Conservation (phyloP, 164 flowering plant species). For the Sextonia rubra region DNA sequence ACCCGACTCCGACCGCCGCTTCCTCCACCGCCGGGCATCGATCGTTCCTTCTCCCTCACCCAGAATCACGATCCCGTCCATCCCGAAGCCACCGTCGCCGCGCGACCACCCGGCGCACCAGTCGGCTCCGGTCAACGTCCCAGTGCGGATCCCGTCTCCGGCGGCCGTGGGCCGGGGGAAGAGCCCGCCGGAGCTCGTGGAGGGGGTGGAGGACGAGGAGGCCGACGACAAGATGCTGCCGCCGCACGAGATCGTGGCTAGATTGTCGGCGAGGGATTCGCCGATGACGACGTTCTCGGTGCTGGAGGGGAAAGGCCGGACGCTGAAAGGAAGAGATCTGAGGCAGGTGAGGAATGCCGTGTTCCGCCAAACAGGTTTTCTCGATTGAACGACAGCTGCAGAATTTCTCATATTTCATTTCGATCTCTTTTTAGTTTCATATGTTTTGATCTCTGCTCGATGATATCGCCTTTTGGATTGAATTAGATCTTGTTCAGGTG, state of each 20-base stretch:
- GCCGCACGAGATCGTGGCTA: slow-evolving; percentile 78
- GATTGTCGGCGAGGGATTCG: slow-evolving; percentile 30
- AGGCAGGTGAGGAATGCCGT: slow-evolving; percentile 71
- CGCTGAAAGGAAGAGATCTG: slow-evolving; percentile 83
- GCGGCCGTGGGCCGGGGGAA: slow-evolving; percentile 15
- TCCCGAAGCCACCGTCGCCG: slow-evolving; percentile 36
- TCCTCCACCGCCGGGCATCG: slow-evolving; percentile 21
- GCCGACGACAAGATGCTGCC: slow-evolving; percentile 49
- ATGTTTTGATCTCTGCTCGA: too few species aligned
- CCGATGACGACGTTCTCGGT: slow-evolving; percentile 62
- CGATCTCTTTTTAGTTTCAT: neutral
- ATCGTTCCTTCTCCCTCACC: slow-evolving; percentile 14
- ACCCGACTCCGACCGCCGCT: slow-evolving; percentile 1
- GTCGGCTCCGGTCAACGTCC: slow-evolving; percentile 69
- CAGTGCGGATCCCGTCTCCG: slow-evolving; percentile 31
- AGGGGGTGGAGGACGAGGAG: slow-evolving; percentile 17
- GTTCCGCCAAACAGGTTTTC: slow-evolving; percentile 68
- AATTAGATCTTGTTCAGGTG: too few species aligned
- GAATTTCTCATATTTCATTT: neutral
- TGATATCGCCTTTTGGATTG: too few species aligned
- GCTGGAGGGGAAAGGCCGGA: slow-evolving; percentile 83
- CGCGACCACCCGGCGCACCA: slow-evolving; percentile 25
- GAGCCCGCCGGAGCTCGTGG: slow-evolving; percentile 17
- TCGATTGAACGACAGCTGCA: slow-evolving; percentile 33
- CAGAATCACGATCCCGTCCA: slow-evolving; percentile 24